These are phyloP conservation scores for Besnoitia besnoiti DNA, from an alignment of 169 alveolate species.

Conservation along the genomic window DNA sequence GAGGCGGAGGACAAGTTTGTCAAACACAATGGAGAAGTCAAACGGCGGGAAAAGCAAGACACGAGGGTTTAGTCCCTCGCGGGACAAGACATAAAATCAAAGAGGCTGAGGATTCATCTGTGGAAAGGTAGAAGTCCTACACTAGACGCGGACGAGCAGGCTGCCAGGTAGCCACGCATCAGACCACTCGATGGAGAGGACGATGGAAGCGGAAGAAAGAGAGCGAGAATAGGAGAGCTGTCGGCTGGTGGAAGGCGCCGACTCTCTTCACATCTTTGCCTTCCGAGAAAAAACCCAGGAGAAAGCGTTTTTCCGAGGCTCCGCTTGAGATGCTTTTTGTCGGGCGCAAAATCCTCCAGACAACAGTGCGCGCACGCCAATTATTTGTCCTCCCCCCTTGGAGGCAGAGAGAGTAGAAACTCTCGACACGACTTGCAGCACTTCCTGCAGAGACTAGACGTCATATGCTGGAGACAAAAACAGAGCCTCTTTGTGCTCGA, in stretches of 20 bases:
- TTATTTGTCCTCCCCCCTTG: neutral
- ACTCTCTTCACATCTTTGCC: neutral
- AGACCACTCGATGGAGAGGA: neutral
- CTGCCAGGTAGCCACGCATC: constrained; percentile 7
- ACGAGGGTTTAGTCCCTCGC: too few species aligned
- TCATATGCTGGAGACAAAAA: too few species aligned
- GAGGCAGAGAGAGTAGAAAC: too few species aligned
- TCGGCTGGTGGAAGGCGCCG: too few species aligned
- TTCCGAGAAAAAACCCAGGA: neutral
- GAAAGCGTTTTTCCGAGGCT: neutral
- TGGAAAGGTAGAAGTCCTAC: neutral
- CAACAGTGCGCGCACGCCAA: neutral
- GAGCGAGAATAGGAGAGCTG: too few species aligned
- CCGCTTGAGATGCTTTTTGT: neutral
- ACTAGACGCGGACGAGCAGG: neutral
- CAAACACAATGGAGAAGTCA: too few species aligned
- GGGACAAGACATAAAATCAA: neutral
- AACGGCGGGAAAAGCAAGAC: too few species aligned
- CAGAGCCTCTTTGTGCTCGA: too few species aligned
- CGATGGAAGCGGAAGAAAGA: neutral
- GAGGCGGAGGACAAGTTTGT: too few species aligned
- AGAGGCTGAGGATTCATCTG: neutral
- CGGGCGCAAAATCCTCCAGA: neutral
- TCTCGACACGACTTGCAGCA: too few species aligned
- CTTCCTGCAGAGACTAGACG: too few species aligned